phyloP scores from a whole-genome alignment of 257 asterid genomes.

The Cynanchum wilfordii region DNA sequence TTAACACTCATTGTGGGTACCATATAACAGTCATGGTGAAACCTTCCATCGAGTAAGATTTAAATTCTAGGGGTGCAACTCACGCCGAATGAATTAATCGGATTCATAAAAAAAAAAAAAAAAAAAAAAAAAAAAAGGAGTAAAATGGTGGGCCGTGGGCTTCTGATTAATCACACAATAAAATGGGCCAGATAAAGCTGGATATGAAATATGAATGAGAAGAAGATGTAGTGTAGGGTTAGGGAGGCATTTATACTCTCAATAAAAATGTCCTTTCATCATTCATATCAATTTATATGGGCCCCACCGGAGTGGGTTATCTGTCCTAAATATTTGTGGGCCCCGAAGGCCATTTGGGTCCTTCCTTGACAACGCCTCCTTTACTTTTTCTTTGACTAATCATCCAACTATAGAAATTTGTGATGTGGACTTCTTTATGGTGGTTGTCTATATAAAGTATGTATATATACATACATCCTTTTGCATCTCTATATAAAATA shows the following conservation, averaged over 20 bases:
- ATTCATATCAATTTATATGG: constrained; percentile 11
- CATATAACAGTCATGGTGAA: too few species aligned
- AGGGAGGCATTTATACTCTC: constrained; percentile 22
- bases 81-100: too few species aligned
- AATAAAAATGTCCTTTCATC: constrained; percentile 2
- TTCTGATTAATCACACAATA: background rate
- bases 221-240: constrained; percentile 12
- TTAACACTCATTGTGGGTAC: too few species aligned
- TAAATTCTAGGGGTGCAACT: too few species aligned
- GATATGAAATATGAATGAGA: background rate
- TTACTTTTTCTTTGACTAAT: background rate
- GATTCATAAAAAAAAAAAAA: too few species aligned
- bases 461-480: too few species aligned
- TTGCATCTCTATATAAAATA: too few species aligned
- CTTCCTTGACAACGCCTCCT: background rate
- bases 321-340: constrained; percentile 16
- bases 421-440: background rate
- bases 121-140: too few species aligned
- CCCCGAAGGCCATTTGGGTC: background rate
- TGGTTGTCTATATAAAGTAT: too few species aligned
- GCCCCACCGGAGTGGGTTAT: constrained; percentile 15
- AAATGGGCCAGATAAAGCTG: constrained; percentile 4
- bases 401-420: background rate
- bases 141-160: background rate
- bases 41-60: too few species aligned